Evolutionary conservation across 495 filamentous ascomycete genomes (phyloP), one percentile per base, ranked within the genome.

Genomic region (Talaromyces thailandensis): DNA sequence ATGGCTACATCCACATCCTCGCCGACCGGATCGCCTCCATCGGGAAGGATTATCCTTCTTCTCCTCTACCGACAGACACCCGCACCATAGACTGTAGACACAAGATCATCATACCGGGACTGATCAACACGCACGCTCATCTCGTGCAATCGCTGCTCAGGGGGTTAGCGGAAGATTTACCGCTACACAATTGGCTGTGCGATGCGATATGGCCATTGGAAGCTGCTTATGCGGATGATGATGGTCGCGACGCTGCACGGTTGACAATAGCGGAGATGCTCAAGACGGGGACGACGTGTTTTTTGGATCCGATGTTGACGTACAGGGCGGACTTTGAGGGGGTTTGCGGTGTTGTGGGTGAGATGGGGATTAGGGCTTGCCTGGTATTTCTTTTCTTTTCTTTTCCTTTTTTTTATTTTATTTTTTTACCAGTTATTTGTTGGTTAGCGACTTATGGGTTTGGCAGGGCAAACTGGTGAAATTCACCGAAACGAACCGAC

Each of bases 231-330:
- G 72, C 69, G 0, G 68, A 66, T 23, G 73, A 75, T 11, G 78
- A 82, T 70, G 79, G 77, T 14, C 78, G 78, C 68, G 72, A 74
- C 9, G 78, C 78, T 2, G 79, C 79, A 2, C 58, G 72, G 25
- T 60, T 81, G 52, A 80, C 74, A 60, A 79, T 81, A 35, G 77
- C 70, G 0, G 78, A 82, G 64, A 82, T 81, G 79, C 64, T 82
- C 60, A 76, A 76, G 63, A 75, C 71, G 3, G 79, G 79, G 1
- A 82, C 79, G 9, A 82, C 79, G 40, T 80, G 76, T 64, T 82
- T 82, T 63, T 63, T 82, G 40, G 79, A 82, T 65, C 74, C 74
- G 57, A 81, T 82, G 79, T 78, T 82, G 62, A 73, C 78, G 4
- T 67, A 79, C 64, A 69, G 75, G 35, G 76, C 76, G 48, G 78